These are phyloP conservation scores for Agrostemma githago DNA, from an alignment of 148 eudicot species.

Conservation along the genomic window DNA sequence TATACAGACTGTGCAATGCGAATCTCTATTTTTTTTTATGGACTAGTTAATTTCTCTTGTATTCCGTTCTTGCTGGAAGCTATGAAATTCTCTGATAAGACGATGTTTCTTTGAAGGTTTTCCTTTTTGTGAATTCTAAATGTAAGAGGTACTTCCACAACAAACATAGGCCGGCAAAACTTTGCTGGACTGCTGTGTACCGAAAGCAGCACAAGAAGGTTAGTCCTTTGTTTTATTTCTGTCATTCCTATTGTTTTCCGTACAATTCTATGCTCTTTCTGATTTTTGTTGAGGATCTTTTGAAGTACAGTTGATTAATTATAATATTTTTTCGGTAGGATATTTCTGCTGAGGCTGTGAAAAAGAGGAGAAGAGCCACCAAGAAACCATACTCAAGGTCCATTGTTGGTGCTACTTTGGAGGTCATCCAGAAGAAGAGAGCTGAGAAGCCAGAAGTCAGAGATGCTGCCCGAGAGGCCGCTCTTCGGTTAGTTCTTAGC, in stretches of 20 bases:
- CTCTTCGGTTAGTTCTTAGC: constrained; percentile 43
- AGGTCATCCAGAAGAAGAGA: constrained; percentile 67
- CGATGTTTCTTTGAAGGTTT: constrained; percentile 35
- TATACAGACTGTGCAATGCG: not conserved
- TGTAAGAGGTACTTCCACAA: constrained; percentile 79
- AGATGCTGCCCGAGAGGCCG: constrained; percentile 73
- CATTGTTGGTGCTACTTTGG: constrained; percentile 69
- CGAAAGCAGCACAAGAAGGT: constrained; percentile 74
- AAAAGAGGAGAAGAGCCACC: constrained; percentile 65
- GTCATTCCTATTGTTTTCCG: not conserved
- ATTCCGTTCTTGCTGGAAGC: not conserved
- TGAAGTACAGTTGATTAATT: not conserved
- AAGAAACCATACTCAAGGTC: constrained; percentile 75
- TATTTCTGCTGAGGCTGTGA: constrained; percentile 58
- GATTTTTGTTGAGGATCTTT: not conserved
- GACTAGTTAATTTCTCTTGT: not conserved
- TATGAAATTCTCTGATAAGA: not conserved
- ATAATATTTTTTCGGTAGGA: constrained; percentile 29
- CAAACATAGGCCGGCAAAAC: constrained; percentile 55
- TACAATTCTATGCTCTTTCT: not conserved
- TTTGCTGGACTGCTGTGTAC: constrained; percentile 68
- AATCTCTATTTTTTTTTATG: not conserved
- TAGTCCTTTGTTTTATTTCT: not conserved
- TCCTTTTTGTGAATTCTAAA: constrained; percentile 55
- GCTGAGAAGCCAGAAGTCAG: constrained; percentile 64